These are phyloP conservation scores for Ceratocystis huliohia DNA, from an alignment of 2,329 filamentous ascomycete genomes.

Conservation along the genomic window DNA sequence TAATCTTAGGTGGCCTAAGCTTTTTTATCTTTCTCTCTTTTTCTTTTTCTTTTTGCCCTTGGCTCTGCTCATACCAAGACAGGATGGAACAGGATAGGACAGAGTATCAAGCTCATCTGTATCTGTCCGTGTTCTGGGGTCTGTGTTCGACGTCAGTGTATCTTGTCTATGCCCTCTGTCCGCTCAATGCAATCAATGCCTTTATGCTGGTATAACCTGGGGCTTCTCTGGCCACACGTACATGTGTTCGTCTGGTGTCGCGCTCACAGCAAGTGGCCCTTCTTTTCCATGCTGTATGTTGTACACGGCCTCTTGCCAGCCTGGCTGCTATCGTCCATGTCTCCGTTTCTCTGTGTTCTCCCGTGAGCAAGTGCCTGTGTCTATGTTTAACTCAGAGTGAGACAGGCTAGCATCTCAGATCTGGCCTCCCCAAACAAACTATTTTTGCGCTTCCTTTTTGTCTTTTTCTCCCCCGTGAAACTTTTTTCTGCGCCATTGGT, in stretches of 20 bases:
- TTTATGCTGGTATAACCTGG: not conserved
- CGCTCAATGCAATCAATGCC: not conserved
- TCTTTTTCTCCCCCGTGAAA: not conserved
- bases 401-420: not conserved
- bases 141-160: not conserved
- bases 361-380: not conserved
- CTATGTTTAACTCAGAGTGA: not conserved
- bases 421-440: not conserved
- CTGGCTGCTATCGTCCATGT: not conserved
- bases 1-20: not conserved
- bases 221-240: not conserved
- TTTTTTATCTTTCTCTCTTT: not conserved
- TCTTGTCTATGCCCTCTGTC: not conserved
- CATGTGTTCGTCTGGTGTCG: not conserved
- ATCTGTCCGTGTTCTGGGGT: not conserved
- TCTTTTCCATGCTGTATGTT: not conserved
- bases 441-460: not conserved
- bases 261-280: not conserved
- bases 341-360: too few species aligned
- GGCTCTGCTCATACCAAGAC: not conserved
- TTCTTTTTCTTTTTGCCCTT: not conserved
- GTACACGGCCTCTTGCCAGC: not conserved
- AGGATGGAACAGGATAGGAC: not conserved
- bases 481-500: not conserved
- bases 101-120: not conserved